Evolutionary conservation across 495 filamentous ascomycete species (phyloP).

Genomic region (Aspergillus sclerotioniger): DNA sequence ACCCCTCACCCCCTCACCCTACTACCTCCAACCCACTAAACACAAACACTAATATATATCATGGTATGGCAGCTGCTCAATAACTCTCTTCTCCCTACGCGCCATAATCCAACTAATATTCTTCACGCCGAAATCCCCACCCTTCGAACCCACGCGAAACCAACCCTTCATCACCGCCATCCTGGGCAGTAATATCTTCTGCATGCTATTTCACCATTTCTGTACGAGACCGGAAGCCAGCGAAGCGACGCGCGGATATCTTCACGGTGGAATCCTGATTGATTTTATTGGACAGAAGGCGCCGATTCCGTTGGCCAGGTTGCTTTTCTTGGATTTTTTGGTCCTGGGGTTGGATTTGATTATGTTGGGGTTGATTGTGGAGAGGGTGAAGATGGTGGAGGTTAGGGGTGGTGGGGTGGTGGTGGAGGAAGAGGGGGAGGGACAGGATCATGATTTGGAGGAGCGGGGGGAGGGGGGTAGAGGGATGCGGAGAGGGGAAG

Average conservation of each 20-base stretch:
- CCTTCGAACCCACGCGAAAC: conserved; percentile 59
- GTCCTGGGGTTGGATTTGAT: conserved; percentile 68
- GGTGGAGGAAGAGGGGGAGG: conserved; percentile 42
- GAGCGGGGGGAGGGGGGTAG: conserved; percentile 62
- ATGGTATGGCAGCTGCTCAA: conserved; percentile 62
- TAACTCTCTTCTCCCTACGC: conserved; percentile 68
- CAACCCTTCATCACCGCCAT: conserved; percentile 70
- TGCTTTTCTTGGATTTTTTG: conserved; percentile 63
- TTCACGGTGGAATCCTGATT: conserved; percentile 81
- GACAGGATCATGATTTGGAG: conserved; percentile 66
- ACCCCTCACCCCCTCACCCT: conserved; percentile 4
- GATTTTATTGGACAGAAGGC: conserved; percentile 86
- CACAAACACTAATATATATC: neutral
- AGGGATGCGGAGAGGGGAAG: conserved; percentile 31
- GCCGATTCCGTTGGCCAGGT: conserved; percentile 62
- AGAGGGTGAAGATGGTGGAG: conserved; percentile 56
- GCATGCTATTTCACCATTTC: conserved; percentile 68
- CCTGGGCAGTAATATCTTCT: conserved; percentile 66
- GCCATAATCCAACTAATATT: conserved; percentile 69
- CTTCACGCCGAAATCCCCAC: conserved; percentile 74
- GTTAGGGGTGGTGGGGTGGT: conserved; percentile 10
- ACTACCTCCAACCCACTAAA: neutral
- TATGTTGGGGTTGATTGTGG: conserved; percentile 70
- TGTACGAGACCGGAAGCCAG: conserved; percentile 61
- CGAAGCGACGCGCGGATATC: conserved; percentile 74